These are phyloP conservation scores for Citrullus mucosospermus DNA, from an alignment of 306 rosid species.

Conservation along the genomic window DNA sequence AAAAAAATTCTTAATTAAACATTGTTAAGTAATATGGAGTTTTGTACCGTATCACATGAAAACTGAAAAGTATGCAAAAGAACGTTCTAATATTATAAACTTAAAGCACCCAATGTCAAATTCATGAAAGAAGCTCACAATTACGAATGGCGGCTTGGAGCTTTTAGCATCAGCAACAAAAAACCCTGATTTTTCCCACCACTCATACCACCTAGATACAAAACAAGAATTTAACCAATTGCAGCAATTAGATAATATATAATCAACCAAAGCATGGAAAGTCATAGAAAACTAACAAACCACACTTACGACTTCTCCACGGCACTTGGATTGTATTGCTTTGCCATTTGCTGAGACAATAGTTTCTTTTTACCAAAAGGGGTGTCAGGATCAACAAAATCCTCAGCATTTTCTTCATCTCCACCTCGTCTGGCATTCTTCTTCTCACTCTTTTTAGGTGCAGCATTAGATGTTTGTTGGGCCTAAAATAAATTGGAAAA, in stretches of 20 bases:
- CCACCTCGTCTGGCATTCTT: slow-evolving; percentile 48
- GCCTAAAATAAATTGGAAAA: slow-evolving; percentile 24
- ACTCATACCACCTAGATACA: slow-evolving; percentile 70
- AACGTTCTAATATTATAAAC: not conserved
- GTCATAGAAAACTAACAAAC: not conserved
- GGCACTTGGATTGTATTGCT: slow-evolving; percentile 53
- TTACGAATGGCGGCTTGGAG: slow-evolving; percentile 72
- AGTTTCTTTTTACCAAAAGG: slow-evolving; percentile 56
- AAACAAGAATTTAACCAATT: slow-evolving; percentile 16
- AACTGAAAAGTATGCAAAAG: not conserved
- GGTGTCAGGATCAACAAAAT: slow-evolving; percentile 71
- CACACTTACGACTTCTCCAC: slow-evolving; percentile 81
- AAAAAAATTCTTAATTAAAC: not conserved
- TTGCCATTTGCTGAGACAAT: slow-evolving; percentile 68
- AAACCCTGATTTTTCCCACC: slow-evolving; percentile 81
- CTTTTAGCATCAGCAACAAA: slow-evolving; percentile 79
- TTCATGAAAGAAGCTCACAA: slow-evolving; percentile 42
- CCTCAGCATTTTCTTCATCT: slow-evolving; percentile 62
- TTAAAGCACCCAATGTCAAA: slow-evolving; percentile 4
- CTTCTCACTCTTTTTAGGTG: slow-evolving; percentile 61
- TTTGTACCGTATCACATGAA: not conserved
- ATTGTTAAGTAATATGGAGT: too few species aligned
- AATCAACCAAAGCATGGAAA: not conserved
- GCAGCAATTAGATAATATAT: not conserved
- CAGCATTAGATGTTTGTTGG: slow-evolving; percentile 46